phyloP scores from a whole-genome alignment of 768 basidiomycete genomes.

The Lentinula raphanica region DNA sequence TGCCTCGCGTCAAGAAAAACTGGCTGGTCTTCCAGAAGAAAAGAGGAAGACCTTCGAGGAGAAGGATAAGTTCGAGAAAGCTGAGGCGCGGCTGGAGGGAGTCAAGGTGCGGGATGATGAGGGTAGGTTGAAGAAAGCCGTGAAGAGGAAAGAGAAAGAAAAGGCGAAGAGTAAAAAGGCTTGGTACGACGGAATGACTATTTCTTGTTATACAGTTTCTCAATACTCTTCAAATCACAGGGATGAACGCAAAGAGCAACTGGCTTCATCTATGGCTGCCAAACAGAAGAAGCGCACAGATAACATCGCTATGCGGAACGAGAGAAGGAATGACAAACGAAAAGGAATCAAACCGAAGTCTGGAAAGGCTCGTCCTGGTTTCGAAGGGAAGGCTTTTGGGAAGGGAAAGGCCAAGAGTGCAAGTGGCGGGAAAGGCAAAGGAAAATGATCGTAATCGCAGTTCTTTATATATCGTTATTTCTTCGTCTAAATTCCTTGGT shows the following conservation, averaged over 20 bases:
- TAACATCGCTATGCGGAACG: constrained; percentile 84
- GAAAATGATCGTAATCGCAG: background rate
- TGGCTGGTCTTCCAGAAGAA: constrained; percentile 74
- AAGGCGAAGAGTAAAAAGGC: constrained; percentile 79
- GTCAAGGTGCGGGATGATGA: constrained; percentile 91
- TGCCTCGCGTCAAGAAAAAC: constrained; percentile 67
- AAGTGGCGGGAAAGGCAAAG: constrained; percentile 12
- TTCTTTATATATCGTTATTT: no score
- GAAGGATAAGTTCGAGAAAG: constrained; percentile 85
- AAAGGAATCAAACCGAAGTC: constrained; percentile 45
- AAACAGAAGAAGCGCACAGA: constrained; percentile 88
- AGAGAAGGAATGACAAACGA: constrained; percentile 68
- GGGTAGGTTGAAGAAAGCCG: constrained; percentile 80
- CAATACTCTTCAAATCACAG: constrained; percentile 31
- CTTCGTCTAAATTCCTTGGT: no score
- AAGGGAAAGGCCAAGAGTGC: constrained; percentile 37
- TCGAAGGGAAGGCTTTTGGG: constrained; percentile 80
- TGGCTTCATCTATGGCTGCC: constrained; percentile 70
- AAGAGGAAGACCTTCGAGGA: constrained; percentile 79
- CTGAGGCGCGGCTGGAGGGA: constrained; percentile 81
- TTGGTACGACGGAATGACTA: constrained; percentile 49
- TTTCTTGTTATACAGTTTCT: constrained; percentile 4
- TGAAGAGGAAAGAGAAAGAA: constrained; percentile 87
- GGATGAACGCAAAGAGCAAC: constrained; percentile 81
- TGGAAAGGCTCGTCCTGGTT: constrained; percentile 71